Conservation (phyloP, 1,139 yeast species). For the Pichia cactophila region DNA sequence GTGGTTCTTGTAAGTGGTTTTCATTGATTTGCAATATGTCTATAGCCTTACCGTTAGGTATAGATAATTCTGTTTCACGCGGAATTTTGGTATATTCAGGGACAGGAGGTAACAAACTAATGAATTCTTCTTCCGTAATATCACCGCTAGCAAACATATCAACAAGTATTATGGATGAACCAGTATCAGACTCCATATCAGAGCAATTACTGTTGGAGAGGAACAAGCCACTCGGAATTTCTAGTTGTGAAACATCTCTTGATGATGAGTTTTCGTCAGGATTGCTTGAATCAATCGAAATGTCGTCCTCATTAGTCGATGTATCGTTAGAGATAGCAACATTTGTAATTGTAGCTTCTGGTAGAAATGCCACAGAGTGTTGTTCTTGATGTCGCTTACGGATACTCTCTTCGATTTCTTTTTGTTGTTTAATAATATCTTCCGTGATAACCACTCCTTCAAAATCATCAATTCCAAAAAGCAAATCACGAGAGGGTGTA, state of each 20-base stretch:
- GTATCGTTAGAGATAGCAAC: no score
- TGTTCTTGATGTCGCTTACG: background rate
- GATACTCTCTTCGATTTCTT: conserved; percentile 10
- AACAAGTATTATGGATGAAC: background rate
- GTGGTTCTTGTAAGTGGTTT: conserved; percentile 19
- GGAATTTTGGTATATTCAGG: conserved; percentile 23
- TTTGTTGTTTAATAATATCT: conserved; percentile 10
- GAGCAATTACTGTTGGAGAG: conserved; percentile 4
- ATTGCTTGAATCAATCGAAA: background rate
- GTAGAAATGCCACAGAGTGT: no score
- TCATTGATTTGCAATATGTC: conserved; percentile 21
- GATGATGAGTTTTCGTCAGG: background rate
- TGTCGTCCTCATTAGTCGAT: background rate
- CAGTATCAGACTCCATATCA: conserved; percentile 1
- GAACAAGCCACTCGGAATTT: conserved; percentile 9
- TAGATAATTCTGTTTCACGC: conserved; percentile 20
- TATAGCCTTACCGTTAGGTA: conserved; percentile 22
- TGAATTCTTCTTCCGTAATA: conserved; percentile 17
- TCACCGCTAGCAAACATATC: conserved; percentile 5
- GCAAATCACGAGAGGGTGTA: background rate
- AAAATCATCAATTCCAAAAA: conserved; percentile 5
- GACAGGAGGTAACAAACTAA: conserved; percentile 22
- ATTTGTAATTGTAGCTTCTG: no score
- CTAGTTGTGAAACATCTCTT: conserved; percentile 9
- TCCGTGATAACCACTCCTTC: conserved; percentile 9